phyloP scores from a whole-genome alignment of 257 asterid genomes.

The Plantago major region DNA sequence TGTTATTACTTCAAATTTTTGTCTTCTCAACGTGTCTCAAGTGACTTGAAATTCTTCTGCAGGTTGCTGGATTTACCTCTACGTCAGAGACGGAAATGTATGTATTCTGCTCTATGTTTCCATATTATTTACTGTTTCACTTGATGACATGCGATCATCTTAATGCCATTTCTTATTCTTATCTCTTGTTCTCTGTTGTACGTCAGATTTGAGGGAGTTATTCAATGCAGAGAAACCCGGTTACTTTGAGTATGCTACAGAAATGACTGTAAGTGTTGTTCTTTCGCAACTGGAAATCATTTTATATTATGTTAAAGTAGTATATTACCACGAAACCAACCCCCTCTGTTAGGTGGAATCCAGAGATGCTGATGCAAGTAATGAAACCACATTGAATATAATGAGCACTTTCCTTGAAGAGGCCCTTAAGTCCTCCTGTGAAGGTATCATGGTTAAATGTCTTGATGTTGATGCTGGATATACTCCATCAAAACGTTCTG shows the following conservation, averaged over 20 bases:
- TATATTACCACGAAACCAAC: conserved; percentile 16
- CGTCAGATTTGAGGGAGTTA: conserved; percentile 61
- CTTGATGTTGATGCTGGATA: conserved; percentile 78
- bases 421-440: conserved; percentile 72
- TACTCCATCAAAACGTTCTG: conserved; percentile 85
- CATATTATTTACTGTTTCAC: conserved; percentile 16
- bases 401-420: conserved; percentile 58
- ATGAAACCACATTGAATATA: conserved; percentile 57
- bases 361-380: conserved; percentile 49
- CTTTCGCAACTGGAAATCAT: conserved; percentile 7
- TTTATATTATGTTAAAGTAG: conserved; percentile 6
- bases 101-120: conserved; percentile 21
- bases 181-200: conserved; percentile 23
- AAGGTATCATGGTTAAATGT: conserved; percentile 88
- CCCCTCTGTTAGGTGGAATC: conserved; percentile 54
- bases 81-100: conserved; percentile 73
- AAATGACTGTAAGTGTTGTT: conserved; percentile 56
- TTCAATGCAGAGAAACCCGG: conserved; percentile 64
- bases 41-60: conserved; percentile 29
- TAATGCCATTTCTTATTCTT: conserved; percentile 14
- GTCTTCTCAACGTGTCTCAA: conserved; percentile 9
- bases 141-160: conserved; percentile 14
- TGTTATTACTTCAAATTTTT: conserved; percentile 7
- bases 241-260: conserved; percentile 70
- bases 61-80: conserved; percentile 75